Base-by-base conservation (phyloP, 208 protist species). In the Acanthamoeba healyi region DNA sequence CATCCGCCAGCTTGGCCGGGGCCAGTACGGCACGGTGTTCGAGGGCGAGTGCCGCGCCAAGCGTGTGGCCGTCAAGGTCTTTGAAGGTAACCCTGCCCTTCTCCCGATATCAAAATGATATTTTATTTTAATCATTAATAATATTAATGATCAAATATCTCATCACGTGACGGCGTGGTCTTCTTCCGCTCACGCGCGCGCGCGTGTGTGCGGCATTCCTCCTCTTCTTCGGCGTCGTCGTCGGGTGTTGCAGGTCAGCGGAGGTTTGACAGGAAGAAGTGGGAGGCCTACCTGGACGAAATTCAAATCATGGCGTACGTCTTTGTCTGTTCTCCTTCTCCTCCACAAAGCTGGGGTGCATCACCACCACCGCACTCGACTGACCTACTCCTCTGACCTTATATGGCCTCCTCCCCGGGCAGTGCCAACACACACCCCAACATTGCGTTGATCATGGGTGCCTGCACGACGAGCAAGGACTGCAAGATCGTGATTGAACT, bases 301-400 rank as follows among this genome's bases (percentile, higher is more conserved):
- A 44, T 90, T 32, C 82, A 90, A 2, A 90, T 90, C 49, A 90
- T 90, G 82, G 56, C 54, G 82, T 90, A 70, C 54, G 36, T 22
- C 12, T 34, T n/a, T n/a, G n/a, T n/a, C n/a, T 32, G 7, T 56
- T 17, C 67, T 77, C 14, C 19, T n/a, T 17, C n/a, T 61, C 36
- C 74, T n/a, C n/a, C n/a, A n/a, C n/a, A n/a, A n/a, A n/a, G n/a
- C n/a, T n/a, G n/a, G n/a, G n/a, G n/a, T n/a, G n/a, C n/a, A n/a
- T n/a, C n/a, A n/a, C n/a, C n/a, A n/a, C n/a, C n/a, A n/a, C n/a
- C n/a, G n/a, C n/a, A n/a, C n/a, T n/a, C n/a, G n/a, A n/a, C n/a
- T n/a, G 5, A 24, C 26, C 26, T 19, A 36, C 14, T 72, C 19
- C 9, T 29, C 40, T 49, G 34, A 15, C 70, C 4, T 29, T 10